Base-by-base conservation (phyloP, 164 flowering plant genomes). In the Magnolia kwangsiensis region DNA sequence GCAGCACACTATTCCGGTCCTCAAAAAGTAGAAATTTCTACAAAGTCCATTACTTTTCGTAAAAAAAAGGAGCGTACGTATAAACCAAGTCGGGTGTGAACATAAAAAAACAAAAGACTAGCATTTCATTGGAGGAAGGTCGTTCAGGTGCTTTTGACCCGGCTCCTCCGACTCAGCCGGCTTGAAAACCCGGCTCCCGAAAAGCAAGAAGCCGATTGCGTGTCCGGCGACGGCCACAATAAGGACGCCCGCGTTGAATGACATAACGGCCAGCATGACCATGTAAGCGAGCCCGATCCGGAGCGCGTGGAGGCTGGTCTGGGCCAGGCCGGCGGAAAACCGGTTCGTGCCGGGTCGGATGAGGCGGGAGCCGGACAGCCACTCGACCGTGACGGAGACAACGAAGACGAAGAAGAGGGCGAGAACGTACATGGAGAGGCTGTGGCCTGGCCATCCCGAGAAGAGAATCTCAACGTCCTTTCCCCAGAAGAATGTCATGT, bases 401-500 rank as follows among this genome's bases (percentile, higher is more conserved):
- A 55, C 61, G 61, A 82, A 84, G 51, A 85, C 79, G 27, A 85
- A 55, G 49, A 83, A 2, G 63, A 89, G 72, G 20, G 89, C 80
- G 11, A 86, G 20, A 3, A 83, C 65, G 68, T 89, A 87, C 87
- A 86, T 83, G 70, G 79, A 83, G 7, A 85, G 27, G 50, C 75
- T 70, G 5, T 70, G 31, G 0, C 84, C 87, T 1, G 89, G 89
- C 87, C 89, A 88, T 5, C 80, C 81, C 3, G 80, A 50, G 83
- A 88, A 87, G 58, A 84, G 80, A 37, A 88, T n/a, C 66, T 80
- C 79, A 19, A 80, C 76, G 50, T 81, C 73, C 51, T 76, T 81
- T 10, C 89, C 87, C 89, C 89, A 88, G 75, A 80, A 87, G 75
- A 87, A 87, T n/a, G 88, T 61, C 83, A 75, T 75, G 78, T 84